Evolutionary conservation across 345 rosid species (phyloP).

Genomic region (Kernera saxatilis): DNA sequence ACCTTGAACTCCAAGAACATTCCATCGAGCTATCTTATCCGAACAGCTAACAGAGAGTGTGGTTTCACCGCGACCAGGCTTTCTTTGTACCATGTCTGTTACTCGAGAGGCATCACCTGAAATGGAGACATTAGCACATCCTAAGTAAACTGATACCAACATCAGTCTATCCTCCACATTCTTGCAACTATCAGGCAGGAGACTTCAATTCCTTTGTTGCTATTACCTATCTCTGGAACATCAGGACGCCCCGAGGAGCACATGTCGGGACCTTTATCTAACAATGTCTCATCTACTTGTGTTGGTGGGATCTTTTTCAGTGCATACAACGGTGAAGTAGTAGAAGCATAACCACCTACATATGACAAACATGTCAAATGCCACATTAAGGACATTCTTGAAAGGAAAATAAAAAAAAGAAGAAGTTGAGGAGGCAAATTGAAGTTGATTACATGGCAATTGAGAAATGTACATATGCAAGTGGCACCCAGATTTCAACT

Average conservation of each 20-base stretch:
- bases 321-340: constrained; percentile 31
- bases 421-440: not conserved
- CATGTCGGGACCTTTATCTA: constrained; percentile 10
- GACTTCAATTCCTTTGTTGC: constrained; percentile 2
- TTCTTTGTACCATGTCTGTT: constrained; percentile 64
- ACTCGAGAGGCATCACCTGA: constrained; percentile 35
- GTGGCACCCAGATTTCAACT: constrained; percentile 54
- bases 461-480: constrained; percentile 84
- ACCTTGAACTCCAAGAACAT: constrained; percentile 93
- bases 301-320: constrained; percentile 30
- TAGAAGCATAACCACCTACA: constrained; percentile 69
- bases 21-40: constrained; percentile 92
- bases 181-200: not conserved
- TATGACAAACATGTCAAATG: not conserved
- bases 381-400: not conserved
- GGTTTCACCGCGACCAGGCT: constrained; percentile 93
- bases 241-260: not conserved
- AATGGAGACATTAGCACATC: constrained; percentile 19
- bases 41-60: constrained; percentile 93
- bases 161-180: constrained; percentile 1
- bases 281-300: constrained; percentile 12
- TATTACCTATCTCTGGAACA: constrained; percentile 14
- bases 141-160: not conserved
- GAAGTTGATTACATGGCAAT: constrained; percentile 65
- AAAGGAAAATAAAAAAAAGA: not conserved